These are phyloP conservation scores for Fistulinella staudtii DNA, from an alignment of 1,284 basidiomycete species.

Conservation along the genomic window DNA sequence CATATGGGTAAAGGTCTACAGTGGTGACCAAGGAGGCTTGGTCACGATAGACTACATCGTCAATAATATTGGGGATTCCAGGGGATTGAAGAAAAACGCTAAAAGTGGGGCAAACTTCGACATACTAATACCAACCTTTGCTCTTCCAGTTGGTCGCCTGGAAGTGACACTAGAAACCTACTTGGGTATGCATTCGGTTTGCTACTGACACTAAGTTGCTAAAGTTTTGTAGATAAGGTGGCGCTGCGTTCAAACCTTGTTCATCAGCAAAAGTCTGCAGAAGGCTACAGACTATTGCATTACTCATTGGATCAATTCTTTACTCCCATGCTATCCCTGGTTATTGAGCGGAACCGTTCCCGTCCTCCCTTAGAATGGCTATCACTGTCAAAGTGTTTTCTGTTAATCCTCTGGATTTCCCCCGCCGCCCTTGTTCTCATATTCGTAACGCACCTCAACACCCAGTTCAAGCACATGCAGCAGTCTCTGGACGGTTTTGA, in stretches of 20 bases:
- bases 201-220: neutral
- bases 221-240: conserved; percentile 13
- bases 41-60: conserved; percentile 65
- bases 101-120: conserved; percentile 36
- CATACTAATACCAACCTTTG: conserved; percentile 64
- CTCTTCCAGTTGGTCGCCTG: conserved; percentile 58
- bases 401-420: conserved; percentile 28
- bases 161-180: conserved; percentile 55
- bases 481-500: conserved; percentile 34
- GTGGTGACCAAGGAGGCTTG: conserved; percentile 46
- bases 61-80: conserved; percentile 20
- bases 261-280: conserved; percentile 23
- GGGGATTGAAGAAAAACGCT: conserved; percentile 32
- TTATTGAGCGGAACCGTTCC: conserved; percentile 24
- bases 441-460: conserved; percentile 32
- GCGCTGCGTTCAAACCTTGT: conserved; percentile 25
- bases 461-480: conserved; percentile 38
- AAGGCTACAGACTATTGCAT: conserved; percentile 44
- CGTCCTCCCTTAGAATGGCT: conserved; percentile 18
- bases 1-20: conserved; percentile 59
- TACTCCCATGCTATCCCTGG: conserved; percentile 47
- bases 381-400: conserved; percentile 28
- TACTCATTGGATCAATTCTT: conserved; percentile 55
- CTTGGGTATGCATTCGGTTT: conserved; percentile 38
- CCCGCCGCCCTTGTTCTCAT: conserved; percentile 33